Conservation (phyloP, 495 filamentous ascomycete genomes). For the Lasiosphaeria miniovina region DNA sequence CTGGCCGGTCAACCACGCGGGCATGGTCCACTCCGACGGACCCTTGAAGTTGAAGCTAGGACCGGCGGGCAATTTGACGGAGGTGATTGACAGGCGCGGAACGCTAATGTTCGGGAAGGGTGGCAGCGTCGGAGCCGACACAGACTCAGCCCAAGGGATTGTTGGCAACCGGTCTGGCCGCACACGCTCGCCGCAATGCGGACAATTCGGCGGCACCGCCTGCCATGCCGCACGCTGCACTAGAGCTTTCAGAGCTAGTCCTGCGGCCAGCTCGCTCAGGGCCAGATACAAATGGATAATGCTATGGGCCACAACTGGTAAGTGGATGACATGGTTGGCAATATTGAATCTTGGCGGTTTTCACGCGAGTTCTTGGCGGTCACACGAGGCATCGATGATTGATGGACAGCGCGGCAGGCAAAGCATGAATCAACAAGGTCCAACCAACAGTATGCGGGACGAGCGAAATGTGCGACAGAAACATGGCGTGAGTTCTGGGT, state of each 20-base stretch:
- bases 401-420: no score
- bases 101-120: constrained; percentile 18
- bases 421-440: no score
- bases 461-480: no score
- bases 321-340: neutral
- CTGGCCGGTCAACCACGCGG: constrained; percentile 23
- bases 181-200: constrained; percentile 36
- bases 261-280: constrained; percentile 35
- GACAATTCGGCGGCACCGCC: constrained; percentile 37
- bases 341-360: no score
- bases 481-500: neutral
- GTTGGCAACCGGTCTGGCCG: constrained; percentile 31
- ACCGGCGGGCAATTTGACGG: constrained; percentile 4
- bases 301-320: constrained; percentile 15
- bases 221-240: constrained; percentile 38
- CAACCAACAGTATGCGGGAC: no score
- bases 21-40: constrained; percentile 14
- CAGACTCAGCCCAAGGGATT: constrained; percentile 37
- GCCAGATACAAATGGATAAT: constrained; percentile 39
- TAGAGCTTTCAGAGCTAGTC: constrained; percentile 35
- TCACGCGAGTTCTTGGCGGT: no score
- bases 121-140: constrained; percentile 22
- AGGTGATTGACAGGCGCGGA: constrained; percentile 13
- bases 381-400: no score
- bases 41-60: constrained; percentile 3